Base-by-base conservation (phyloP, 2,329 filamentous ascomycete species). In the Colletotrichum lindemuthianum region DNA sequence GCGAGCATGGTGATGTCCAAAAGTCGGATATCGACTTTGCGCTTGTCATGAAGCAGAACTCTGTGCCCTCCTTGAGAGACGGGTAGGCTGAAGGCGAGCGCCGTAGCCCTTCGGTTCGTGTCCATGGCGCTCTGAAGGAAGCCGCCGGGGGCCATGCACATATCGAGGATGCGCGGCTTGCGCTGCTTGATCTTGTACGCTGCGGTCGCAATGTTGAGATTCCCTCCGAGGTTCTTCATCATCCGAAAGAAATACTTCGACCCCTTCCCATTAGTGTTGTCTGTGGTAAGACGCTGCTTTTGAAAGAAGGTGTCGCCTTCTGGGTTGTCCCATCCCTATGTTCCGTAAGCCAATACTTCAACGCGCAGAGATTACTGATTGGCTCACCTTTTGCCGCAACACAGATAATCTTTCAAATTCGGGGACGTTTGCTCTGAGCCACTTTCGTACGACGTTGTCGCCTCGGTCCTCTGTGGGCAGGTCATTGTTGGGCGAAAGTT, bases 141-240 rank as follows among this genome's bases (percentile, higher is more conserved):
- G 1, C 81, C 85, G 5, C 85, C 85, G 0, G 85, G 85, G 0
- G 85, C 85, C 75, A 84, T 81, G 70, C 85, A 86, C 65, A 86
- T 76, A 67, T 88, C 85, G 1, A 88, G 78, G 16, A 87, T 75
- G 9, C 48, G 69, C 1, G 69, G 67, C 24, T 24, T 24, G 16
- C 2, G 3, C 2, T 24, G 16, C 2, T 24, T 24, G 16, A 24
- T 24, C 24, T 24, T 11, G 13, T 82, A 73, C 6, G 73, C 76
- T 2, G 65, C 57, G 1, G 76, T 79, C 0, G 56, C 59, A 1
- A 39, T 8, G 8, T 85, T 68, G 36, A 86, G 70, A 47, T 84
- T 78, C 2, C 70, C 12, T 2, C 72, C 81, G 44, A 86, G 82
- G 1, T 63, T 53, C 44, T 70, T 68, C 81, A 84, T 85, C 71